Evolutionary conservation across 495 filamentous ascomycete species (phyloP).

Genomic region (Xylaria curta): DNA sequence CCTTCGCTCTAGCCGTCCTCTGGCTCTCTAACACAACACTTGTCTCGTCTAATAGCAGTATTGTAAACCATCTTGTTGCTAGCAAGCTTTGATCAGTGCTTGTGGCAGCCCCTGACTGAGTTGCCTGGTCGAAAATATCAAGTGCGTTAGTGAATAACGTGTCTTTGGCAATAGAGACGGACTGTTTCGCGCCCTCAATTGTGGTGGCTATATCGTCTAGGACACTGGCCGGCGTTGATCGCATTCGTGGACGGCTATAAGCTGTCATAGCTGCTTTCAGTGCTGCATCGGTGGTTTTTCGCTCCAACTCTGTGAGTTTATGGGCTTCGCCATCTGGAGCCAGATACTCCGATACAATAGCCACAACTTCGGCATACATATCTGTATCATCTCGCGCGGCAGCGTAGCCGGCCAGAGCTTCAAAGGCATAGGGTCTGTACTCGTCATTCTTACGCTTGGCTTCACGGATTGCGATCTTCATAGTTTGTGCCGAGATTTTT

Average conservation of each 20-base stretch:
- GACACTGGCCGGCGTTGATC: conserved; percentile 37
- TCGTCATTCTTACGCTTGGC: conserved; percentile 84
- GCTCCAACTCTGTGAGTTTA: conserved; percentile 42
- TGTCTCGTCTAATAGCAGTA: conserved; percentile 46
- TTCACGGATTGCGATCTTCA: conserved; percentile 79
- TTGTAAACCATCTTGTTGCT: conserved; percentile 43
- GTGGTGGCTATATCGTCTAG: conserved; percentile 41
- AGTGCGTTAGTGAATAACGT: conserved; percentile 33
- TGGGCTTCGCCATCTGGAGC: conserved; percentile 45
- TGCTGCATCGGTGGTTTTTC: conserved; percentile 47
- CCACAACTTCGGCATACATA: conserved; percentile 69
- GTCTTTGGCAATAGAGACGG: conserved; percentile 35
- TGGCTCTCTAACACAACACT: conserved; percentile 48
- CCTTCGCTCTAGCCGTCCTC: conserved; percentile 46
- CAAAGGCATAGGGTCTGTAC: conserved; percentile 79
- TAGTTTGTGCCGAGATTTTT: conserved; percentile 49
- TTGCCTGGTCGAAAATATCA: conserved; percentile 31
- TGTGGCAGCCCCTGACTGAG: conserved; percentile 5
- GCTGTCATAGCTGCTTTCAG: conserved; percentile 49
- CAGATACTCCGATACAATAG: conserved; percentile 65
- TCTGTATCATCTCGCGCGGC: conserved; percentile 67
- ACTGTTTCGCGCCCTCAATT: conserved; percentile 28
- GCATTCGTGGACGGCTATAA: conserved; percentile 49
- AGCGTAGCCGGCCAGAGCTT: conserved; percentile 73
- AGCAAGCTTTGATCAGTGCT: conserved; percentile 27